phyloP scores from a whole-genome alignment of 768 basidiomycete genomes.

The Termitomyces sp. region DNA sequence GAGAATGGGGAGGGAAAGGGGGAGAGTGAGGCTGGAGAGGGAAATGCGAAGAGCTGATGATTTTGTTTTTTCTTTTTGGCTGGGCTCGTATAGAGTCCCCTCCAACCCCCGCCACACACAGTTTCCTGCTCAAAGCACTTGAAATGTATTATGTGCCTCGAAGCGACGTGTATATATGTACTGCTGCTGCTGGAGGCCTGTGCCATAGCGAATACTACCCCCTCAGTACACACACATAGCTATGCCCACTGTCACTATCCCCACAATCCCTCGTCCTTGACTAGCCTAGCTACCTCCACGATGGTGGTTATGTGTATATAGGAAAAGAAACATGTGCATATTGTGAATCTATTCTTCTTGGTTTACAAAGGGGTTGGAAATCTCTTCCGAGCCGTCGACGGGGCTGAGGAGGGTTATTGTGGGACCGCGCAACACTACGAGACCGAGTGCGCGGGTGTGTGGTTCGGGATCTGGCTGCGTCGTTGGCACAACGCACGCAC shows the following conservation, averaged over 20 bases:
- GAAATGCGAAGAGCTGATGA: neutral
- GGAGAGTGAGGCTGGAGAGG: neutral
- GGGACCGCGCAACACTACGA: slow-evolving; percentile 89
- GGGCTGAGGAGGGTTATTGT: slow-evolving; percentile 93
- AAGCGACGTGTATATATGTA: neutral
- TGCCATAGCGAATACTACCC: too few species aligned
- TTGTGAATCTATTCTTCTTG: slow-evolving; percentile 45
- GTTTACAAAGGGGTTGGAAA: slow-evolving; percentile 80
- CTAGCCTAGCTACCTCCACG: too few species aligned
- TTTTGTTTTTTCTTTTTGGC: too few species aligned
- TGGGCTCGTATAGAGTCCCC: too few species aligned
- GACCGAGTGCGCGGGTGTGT: slow-evolving; percentile 63
- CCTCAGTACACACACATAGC: too few species aligned
- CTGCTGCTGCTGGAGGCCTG: neutral
- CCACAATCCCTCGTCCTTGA: too few species aligned
- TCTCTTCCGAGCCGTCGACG: slow-evolving; percentile 92
- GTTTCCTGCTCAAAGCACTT: neutral
- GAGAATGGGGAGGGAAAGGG: neutral
- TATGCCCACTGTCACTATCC: too few species aligned
- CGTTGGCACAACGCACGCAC: neutral
- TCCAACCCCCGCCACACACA: neutral
- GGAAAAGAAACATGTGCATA: too few species aligned
- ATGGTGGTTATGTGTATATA: too few species aligned
- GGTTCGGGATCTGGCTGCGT: slow-evolving; percentile 51
- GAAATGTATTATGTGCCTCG: neutral